Percentiles rank a stretch among this genome's conserved stretches.
Evolutionary conservation across 2,329 filamentous ascomycete genomes (phyloP).

Genomic region (Xylariaceae sp.): DNA sequence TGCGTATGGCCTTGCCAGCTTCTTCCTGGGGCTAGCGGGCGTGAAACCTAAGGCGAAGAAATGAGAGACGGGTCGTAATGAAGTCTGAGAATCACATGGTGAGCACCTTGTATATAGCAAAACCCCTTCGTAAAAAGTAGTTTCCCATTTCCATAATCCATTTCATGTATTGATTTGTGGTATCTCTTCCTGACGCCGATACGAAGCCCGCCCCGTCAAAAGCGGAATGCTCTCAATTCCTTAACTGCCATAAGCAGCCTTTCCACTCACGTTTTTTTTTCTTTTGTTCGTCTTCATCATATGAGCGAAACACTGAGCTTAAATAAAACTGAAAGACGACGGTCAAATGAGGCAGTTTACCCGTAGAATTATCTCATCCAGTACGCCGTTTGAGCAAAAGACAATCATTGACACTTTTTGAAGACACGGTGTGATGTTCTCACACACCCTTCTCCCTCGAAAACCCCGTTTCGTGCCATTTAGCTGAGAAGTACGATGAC

Average conservation of each 20-base stretch:
- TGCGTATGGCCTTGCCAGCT: constrained; percentile 67
- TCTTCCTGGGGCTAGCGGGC: constrained; percentile 71
- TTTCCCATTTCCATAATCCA: constrained; percentile 6
- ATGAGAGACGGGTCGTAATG: constrained; percentile 29
- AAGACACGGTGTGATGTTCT: constrained; percentile 6
- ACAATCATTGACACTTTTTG: constrained; percentile 2
- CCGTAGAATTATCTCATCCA: constrained; percentile 6
- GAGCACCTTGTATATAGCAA: constrained; percentile 13
- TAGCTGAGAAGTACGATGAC: constrained; percentile 81
- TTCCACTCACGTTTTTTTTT: not conserved
- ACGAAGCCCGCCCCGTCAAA: constrained; percentile 9
- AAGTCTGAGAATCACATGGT: not conserved
- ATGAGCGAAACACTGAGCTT: constrained; percentile 2
- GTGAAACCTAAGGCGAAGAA: constrained; percentile 41
- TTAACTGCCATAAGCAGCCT: constrained; percentile 7
- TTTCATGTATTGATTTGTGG: constrained; percentile 21
- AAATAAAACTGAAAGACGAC: not conserved
- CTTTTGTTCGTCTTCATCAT: constrained; percentile 1
- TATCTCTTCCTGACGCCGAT: constrained; percentile 23
- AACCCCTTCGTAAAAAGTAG: constrained; percentile 4
- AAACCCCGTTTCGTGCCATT: constrained; percentile 20
- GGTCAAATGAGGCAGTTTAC: not conserved
- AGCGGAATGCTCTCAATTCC: constrained; percentile 6
- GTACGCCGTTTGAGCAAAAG: constrained; percentile 8
- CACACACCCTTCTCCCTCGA: not conserved